Base-by-base conservation (phyloP, 306 rosid genomes). In the Purshia tridentata region DNA sequence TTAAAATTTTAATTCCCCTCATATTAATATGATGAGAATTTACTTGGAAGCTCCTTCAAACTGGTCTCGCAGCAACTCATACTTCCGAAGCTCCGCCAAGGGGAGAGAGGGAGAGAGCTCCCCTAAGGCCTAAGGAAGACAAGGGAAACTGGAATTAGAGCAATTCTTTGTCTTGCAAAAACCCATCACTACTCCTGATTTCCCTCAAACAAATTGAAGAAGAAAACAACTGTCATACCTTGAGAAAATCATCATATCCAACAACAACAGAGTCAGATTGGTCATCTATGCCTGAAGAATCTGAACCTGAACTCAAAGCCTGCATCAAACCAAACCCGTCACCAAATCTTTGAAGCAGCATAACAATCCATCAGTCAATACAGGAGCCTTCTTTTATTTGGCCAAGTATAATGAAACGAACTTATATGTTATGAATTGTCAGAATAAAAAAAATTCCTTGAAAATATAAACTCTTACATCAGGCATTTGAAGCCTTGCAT, bases 41-140 rank as follows among this genome's bases (percentile, higher is more conserved):
- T 80, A 90, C 78, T 86, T 87, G 72, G 90, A 80, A 67, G 85
- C 60, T 73, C 98, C 97, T 90, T 91, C 94, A 78, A 93, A 91
- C 78, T 89, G 98, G 80, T 89, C 92, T 65, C 98, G 85, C 67
- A 91, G 91, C 72, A 67, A 69, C 83, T 94, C 97, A 11, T 91
- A 89, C 79, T 89, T 94, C 84, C 85, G 84, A 44, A 94, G 91
- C 82, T 94, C 95, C 3, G 90, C 78, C 81, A 75, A 75, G 22
- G 98, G 91, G 45, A 91, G 90, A 10, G 97, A 94, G 57, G 97
- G 97, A 20, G 91, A 71, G 13, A 91, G 82, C 69, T 91, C 95
- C 45, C 61, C 82, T 15, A 91, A 83, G 75, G 89, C 97, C 97
- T 91, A 86, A 82, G 56, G 41, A 62, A 71, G 56, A 77, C 52